Percentiles rank a stretch among this genome's conserved stretches.
phyloP scores from a whole-genome alignment of 1,139 yeast species.

The Saccharomyces hybrid region DNA sequence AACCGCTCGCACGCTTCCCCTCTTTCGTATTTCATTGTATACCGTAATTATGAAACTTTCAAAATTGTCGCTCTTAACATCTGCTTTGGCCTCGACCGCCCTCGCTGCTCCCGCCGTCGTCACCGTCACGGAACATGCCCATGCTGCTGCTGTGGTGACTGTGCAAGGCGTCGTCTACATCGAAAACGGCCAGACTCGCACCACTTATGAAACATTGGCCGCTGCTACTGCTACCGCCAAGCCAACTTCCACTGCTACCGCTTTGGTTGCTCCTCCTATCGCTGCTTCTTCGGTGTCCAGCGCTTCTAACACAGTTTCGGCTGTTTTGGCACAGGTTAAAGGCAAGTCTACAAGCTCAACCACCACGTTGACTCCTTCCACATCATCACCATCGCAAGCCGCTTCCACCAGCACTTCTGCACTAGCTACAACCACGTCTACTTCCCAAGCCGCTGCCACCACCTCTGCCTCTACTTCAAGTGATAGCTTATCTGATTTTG shows the following conservation, averaged over 20 bases:
- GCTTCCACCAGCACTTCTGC: constrained; percentile 16
- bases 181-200: constrained; percentile 20
- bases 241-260: not conserved
- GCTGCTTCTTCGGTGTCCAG: constrained; percentile 3
- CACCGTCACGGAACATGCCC: constrained; percentile 30
- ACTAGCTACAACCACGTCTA: constrained; percentile 17
- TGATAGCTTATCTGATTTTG: constrained; percentile 27
- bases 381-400: constrained; percentile 8
- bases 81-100: constrained; percentile 30
- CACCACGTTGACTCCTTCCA: constrained; percentile 5
- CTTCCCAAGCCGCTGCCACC: constrained; percentile 20
- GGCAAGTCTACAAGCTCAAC: constrained; percentile 5
- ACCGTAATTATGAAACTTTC: not conserved
- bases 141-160: constrained; percentile 17
- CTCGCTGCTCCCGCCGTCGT: constrained; percentile 33
- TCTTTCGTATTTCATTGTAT: not conserved
- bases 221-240: constrained; percentile 3
- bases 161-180: constrained; percentile 24
- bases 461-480: constrained; percentile 12
- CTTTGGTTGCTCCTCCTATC: not conserved
- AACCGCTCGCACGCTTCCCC: not conserved
- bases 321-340: constrained; percentile 4
- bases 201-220: constrained; percentile 20
- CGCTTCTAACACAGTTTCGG: constrained; percentile 5
- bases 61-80: not conserved